Conservation (phyloP, 495 filamentous ascomycete species). For the Extremus antarcticus region DNA sequence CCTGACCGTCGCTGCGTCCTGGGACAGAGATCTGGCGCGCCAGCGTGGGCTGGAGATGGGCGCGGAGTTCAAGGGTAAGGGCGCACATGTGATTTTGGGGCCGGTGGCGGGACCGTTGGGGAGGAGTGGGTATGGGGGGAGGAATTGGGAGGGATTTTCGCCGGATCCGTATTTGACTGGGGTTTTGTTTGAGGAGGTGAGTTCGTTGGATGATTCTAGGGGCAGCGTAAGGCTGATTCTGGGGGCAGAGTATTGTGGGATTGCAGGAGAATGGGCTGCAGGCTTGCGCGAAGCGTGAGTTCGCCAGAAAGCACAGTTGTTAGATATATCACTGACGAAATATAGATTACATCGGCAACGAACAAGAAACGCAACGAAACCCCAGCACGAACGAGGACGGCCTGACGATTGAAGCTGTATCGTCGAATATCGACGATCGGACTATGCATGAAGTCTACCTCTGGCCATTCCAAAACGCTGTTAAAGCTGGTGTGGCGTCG, state of each 20-base stretch:
- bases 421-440: conserved; percentile 29
- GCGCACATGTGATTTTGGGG: conserved; percentile 20
- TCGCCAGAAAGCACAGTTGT: conserved; percentile 24
- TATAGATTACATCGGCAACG: conserved; percentile 16
- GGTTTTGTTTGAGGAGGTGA: conserved; percentile 37
- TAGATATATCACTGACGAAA: neutral
- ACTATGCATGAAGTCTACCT: conserved; percentile 32
- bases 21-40: conserved; percentile 21
- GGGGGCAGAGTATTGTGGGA: conserved; percentile 37
- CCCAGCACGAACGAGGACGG: conserved; percentile 11
- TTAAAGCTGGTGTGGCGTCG: conserved; percentile 20
- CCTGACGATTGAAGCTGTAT: conserved; percentile 27
- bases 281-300: conserved; percentile 49
- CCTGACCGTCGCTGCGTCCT: conserved; percentile 19
- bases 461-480: conserved; percentile 29
- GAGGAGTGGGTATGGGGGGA: conserved; percentile 12
- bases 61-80: conserved; percentile 21
- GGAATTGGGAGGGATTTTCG: conserved; percentile 25
- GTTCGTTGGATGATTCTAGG: neutral
- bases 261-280: conserved; percentile 48
- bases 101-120: conserved; percentile 21
- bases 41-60: conserved; percentile 16
- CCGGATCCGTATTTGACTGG: conserved; percentile 37
- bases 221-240: neutral
- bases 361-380: conserved; percentile 25